Base-by-base conservation (phyloP, 164 flowering plant species). In the Akebia trifoliata region DNA sequence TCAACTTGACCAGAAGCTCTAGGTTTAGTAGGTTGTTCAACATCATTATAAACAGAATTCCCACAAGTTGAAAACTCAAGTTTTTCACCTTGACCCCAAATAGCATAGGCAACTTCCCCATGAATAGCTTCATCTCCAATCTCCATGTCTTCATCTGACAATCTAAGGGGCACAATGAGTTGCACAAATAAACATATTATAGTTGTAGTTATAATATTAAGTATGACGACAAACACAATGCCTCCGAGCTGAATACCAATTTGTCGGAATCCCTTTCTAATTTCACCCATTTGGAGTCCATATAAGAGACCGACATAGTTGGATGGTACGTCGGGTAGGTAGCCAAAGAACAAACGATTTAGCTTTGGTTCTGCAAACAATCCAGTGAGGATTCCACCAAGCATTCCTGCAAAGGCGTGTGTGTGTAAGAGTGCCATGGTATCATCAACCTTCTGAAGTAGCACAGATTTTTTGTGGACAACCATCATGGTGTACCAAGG, bases 401-500 rank as follows among this genome's bases (percentile, higher is more conserved):
- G 73, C 32, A 58, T 59, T 4, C 78, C 78, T 4, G 78, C 76
- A 14, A 77, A 37, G 32, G 76, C 81, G 26, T 77, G 81, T 2
- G 81, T 74, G 55, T 77, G 81, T 0, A 71, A 56, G 14, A 74
- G 74, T 24, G 81, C 78, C 81, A 72, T 77, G 30, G 78, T 77
- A 57, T 77, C 81, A 59, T 77, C 81, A 8, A 77, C 78, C 56
- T 69, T 64, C 54, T 77, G 76, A 6, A 77, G 76, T 4, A 77
- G 78, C 56, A 21, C 67, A 5, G 69, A 71, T 22, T 60, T 71
- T 63, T 77, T 74, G 62, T 77, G 81, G 42, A 77, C 65, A 14
- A 74, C 81, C 81, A 74, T 74, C 78, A 77, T 74, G 46, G 78
- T 77, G 72, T 63, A 74, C 78, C 81, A 77, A 8, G 76, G 78